These are phyloP conservation scores for Magnaporthiopsis incrustans DNA, from an alignment of 2,329 filamentous ascomycete species.

Conservation along the genomic window DNA sequence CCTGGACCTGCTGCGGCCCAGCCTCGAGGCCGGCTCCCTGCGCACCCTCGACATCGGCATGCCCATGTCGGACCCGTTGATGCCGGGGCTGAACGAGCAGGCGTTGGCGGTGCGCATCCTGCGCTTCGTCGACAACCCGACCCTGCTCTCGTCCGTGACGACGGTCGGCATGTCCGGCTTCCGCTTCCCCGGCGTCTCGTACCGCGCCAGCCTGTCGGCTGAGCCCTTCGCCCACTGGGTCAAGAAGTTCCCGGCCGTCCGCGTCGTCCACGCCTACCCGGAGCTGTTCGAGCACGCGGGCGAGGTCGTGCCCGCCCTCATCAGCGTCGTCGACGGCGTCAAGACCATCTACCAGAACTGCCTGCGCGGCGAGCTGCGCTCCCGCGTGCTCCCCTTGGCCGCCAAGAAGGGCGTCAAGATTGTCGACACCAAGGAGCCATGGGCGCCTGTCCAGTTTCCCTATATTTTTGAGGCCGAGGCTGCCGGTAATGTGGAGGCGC, in stretches of 20 bases:
- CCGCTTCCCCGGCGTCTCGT: slow-evolving; percentile 9
- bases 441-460: slow-evolving; percentile 3
- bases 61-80: slow-evolving; percentile 3
- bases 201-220: slow-evolving; percentile 4
- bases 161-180: slow-evolving; percentile 12
- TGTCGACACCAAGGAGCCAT: slow-evolving; percentile 1
- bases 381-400: slow-evolving; percentile 6
- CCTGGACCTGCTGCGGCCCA: slow-evolving; percentile 5
- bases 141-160: slow-evolving; percentile 7
- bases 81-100: slow-evolving; percentile 3
- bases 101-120: neutral
- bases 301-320: slow-evolving; percentile 8
- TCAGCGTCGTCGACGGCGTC: slow-evolving; percentile 6
- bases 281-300: neutral
- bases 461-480: neutral
- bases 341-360: slow-evolving; percentile 10
- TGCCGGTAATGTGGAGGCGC: too few relatives aligned
- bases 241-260: slow-evolving; percentile 8
- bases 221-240: slow-evolving; percentile 11
- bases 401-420: slow-evolving; percentile 2
- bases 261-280: slow-evolving; percentile 11
- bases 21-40: slow-evolving; percentile 7
- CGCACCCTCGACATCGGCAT: slow-evolving; percentile 10
- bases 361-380: slow-evolving; percentile 6
- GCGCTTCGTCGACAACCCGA: slow-evolving; percentile 1